Percentiles rank a stretch among this genome's conserved stretches.
These are phyloP conservation scores for Tetracladium setigerum DNA, from an alignment of 495 filamentous ascomycete species.

Conservation along the genomic window DNA sequence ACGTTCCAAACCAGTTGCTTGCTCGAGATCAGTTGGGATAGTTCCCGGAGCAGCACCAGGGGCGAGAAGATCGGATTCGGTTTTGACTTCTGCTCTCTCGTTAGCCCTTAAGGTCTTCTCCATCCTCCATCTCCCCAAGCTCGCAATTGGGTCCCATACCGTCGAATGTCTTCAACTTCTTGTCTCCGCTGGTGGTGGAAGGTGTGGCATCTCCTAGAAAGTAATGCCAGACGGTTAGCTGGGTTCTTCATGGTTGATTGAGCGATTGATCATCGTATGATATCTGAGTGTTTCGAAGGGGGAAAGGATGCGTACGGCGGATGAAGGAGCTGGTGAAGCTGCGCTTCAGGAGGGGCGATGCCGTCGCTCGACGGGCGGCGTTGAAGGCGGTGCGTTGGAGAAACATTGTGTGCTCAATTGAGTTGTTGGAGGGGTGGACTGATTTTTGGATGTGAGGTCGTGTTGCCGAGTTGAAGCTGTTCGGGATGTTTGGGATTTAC, in stretches of 20 bases:
- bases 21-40: constrained; percentile 87
- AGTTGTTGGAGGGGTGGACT: not conserved
- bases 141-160: constrained; percentile 7
- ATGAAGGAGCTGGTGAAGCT: constrained; percentile 49
- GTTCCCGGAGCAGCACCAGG: constrained; percentile 77
- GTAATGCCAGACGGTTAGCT: no score
- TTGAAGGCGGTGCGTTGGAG: constrained; percentile 71
- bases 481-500: no score
- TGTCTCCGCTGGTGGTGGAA: constrained; percentile 5
- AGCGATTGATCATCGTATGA: constrained; percentile 42
- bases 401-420: constrained; percentile 56
- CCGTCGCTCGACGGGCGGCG: constrained; percentile 61
- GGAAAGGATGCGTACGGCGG: constrained; percentile 45
- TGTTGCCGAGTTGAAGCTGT: no score
- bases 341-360: constrained; percentile 49
- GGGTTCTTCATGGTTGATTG: constrained; percentile 38
- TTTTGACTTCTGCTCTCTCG: constrained; percentile 64
- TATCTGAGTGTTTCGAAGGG: constrained; percentile 47
- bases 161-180: constrained; percentile 23
- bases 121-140: not conserved
- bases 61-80: constrained; percentile 69
- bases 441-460: not conserved
- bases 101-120: constrained; percentile 2
- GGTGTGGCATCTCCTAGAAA: constrained; percentile 15
- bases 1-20: constrained; percentile 94